Evolutionary conservation across 805 yeast genomes (phyloP).

Genomic region (Candida ascalaphidarum): DNA sequence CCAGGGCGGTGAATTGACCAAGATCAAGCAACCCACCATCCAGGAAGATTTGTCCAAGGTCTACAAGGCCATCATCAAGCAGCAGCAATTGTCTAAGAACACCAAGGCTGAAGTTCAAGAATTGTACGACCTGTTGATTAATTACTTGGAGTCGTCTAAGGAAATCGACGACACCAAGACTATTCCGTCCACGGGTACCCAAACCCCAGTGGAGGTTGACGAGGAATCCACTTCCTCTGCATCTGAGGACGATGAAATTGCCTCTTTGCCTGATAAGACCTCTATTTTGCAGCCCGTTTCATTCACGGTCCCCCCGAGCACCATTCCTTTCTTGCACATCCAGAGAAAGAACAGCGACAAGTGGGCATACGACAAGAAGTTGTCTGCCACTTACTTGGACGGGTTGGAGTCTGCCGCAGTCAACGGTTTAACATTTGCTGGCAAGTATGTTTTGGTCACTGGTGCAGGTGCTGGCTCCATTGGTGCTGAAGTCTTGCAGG

Average conservation of each 20-base stretch:
- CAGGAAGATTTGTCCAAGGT: constrained; percentile 80
- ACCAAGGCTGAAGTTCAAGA: constrained; percentile 66
- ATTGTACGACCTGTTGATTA: constrained; percentile 61
- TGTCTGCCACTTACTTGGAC: constrained; percentile 74
- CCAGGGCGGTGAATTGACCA: constrained; percentile 81
- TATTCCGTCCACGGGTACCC: constrained; percentile 37
- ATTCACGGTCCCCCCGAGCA: constrained; percentile 64
- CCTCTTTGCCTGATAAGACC: constrained; percentile 69
- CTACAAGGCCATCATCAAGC: constrained; percentile 73
- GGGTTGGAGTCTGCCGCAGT: constrained; percentile 91
- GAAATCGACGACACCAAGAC: constrained; percentile 63
- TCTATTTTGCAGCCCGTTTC: constrained; percentile 69
- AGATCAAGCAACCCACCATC: constrained; percentile 60
- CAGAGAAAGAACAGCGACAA: constrained; percentile 69
- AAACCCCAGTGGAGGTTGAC: constrained; percentile 23
- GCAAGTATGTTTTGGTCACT: constrained; percentile 83
- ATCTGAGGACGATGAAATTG: constrained; percentile 70
- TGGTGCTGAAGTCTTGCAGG: constrained; percentile 95
- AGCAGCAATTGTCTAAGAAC: constrained; percentile 50
- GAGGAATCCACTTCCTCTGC: constrained; percentile 30
- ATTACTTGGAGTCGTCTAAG: constrained; percentile 58
- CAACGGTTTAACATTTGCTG: constrained; percentile 85
- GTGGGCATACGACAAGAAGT: constrained; percentile 78
- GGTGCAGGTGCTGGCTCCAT: constrained; percentile 99
- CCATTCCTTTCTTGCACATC: constrained; percentile 90